A percentile compares a stretch with the other conserved stretches of the same genome.
These are phyloP conservation scores for Globisporangium nagaii DNA, from an alignment of 352 stramenopile genomes.

Conservation along the genomic window DNA sequence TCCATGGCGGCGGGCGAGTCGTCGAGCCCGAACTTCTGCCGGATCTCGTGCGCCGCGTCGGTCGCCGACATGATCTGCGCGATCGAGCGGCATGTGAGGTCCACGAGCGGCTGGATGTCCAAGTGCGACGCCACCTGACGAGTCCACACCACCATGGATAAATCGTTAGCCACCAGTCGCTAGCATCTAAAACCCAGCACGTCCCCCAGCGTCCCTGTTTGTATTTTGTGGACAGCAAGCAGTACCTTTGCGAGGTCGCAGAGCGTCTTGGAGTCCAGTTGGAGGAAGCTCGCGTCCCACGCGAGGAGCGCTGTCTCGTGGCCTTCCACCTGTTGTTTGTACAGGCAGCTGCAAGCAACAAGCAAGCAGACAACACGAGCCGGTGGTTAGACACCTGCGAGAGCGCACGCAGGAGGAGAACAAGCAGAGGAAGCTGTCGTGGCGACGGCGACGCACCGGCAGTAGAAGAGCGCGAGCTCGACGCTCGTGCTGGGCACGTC, in stretches of 20 bases:
- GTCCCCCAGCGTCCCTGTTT: not conserved
- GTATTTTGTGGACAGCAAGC: not conserved
- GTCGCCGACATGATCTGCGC: constrained; percentile 82
- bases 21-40: constrained; percentile 75
- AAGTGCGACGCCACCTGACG: constrained; percentile 61
- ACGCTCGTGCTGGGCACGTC: constrained; percentile 71
- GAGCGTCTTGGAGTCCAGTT: constrained; percentile 71
- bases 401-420: no score
- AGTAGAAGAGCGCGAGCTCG: constrained; percentile 68
- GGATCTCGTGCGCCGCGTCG: constrained; percentile 64
- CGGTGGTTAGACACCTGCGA: not conserved
- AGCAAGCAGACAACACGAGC: not conserved
- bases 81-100: constrained; percentile 76
- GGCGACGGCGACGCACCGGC: no score
- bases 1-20: constrained; percentile 31
- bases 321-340: constrained; percentile 72
- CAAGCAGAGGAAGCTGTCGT: no score
- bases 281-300: constrained; percentile 66
- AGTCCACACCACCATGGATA: not conserved
- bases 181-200: not conserved
- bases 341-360: constrained; percentile 42
- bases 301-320: constrained; percentile 44
- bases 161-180: not conserved
- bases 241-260: constrained; percentile 69
- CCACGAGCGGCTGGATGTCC: constrained; percentile 76